Conservation (phyloP, 192 early-diverging fungal genomes). For the Physocladia obscura region DNA sequence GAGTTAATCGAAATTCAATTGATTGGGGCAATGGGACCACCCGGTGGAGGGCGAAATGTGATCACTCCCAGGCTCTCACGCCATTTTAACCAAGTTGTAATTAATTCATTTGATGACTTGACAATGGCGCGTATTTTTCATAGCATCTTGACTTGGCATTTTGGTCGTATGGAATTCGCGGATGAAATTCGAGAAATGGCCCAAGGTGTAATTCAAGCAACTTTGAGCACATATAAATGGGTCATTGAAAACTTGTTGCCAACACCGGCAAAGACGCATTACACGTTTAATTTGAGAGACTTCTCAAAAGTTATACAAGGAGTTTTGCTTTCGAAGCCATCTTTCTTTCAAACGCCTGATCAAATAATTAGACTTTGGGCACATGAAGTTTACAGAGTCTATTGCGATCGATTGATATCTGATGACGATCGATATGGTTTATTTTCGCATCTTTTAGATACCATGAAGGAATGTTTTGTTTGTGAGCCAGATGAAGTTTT, state of each 20-base stretch:
- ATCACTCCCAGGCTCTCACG: conserved; percentile 60
- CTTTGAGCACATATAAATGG: conserved; percentile 56
- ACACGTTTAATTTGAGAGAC: conserved; percentile 67
- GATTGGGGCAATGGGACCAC: conserved; percentile 61
- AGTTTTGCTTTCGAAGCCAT: conserved; percentile 52
- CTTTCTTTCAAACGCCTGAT: conserved; percentile 38
- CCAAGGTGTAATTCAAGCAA: conserved; percentile 43
- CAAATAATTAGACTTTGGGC: conserved; percentile 55
- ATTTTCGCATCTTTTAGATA: conserved; percentile 44
- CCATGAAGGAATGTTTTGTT: conserved; percentile 47
- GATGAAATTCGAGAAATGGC: conserved; percentile 48
- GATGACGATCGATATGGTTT: conserved; percentile 54
- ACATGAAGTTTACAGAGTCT: conserved; percentile 61
- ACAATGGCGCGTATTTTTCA: conserved; percentile 61
- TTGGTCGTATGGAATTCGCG: conserved; percentile 53
- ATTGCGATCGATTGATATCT: conserved; percentile 57
- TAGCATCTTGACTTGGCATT: conserved; percentile 62
- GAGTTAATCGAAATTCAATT: conserved; percentile 62
- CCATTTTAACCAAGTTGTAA: conserved; percentile 64
- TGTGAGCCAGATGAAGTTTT: conserved; percentile 52
- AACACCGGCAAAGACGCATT: conserved; percentile 67
- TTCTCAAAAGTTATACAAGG: conserved; percentile 62
- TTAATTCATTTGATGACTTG: conserved; percentile 57
- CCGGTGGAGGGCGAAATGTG: conserved; percentile 63
- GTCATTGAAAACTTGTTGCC: conserved; percentile 57